These are phyloP conservation scores for Castanea crenata DNA, from an alignment of 306 rosid genomes.

Conservation along the genomic window DNA sequence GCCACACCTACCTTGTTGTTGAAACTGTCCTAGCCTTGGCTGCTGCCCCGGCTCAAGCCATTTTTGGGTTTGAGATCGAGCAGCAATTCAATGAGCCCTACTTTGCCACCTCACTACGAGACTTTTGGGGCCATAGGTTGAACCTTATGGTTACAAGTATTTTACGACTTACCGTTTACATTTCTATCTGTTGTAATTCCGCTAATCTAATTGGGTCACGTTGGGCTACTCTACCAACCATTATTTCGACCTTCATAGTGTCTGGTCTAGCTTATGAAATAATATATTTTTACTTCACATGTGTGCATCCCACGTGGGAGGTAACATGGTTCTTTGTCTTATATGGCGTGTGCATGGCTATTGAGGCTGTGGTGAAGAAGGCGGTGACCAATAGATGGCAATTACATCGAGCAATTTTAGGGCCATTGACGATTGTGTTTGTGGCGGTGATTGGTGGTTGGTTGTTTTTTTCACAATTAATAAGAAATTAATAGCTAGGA, in stretches of 20 bases:
- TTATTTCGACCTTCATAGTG: constrained; percentile 38
- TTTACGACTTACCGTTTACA: constrained; percentile 46
- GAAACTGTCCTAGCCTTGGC: constrained; percentile 42
- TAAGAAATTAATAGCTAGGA: constrained; percentile 47
- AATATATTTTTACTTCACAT: constrained; percentile 52
- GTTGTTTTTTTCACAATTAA: constrained; percentile 61
- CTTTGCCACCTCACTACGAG: constrained; percentile 62
- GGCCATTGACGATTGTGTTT: constrained; percentile 33
- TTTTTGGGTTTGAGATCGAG: constrained; percentile 42
- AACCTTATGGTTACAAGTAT: constrained; percentile 62
- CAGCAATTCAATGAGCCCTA: constrained; percentile 69
- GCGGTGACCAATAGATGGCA: constrained; percentile 31
- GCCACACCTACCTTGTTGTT: constrained; percentile 51
- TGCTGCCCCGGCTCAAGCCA: constrained; percentile 35
- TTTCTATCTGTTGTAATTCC: neutral
- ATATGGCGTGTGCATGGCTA: constrained; percentile 44
- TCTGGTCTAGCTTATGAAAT: constrained; percentile 71
- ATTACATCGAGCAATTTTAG: constrained; percentile 34
- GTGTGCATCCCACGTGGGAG: constrained; percentile 74
- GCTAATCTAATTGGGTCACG: neutral
- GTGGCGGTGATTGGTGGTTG: constrained; percentile 51
- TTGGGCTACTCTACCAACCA: constrained; percentile 6
- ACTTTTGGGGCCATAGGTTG: constrained; percentile 88
- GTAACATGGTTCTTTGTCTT: constrained; percentile 63
- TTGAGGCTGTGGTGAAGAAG: constrained; percentile 56